A percentile compares a stretch with the other conserved stretches of the same genome.
These are phyloP conservation scores for Candida peoriensis DNA, from an alignment of 805 yeast species.

Conservation along the genomic window DNA sequence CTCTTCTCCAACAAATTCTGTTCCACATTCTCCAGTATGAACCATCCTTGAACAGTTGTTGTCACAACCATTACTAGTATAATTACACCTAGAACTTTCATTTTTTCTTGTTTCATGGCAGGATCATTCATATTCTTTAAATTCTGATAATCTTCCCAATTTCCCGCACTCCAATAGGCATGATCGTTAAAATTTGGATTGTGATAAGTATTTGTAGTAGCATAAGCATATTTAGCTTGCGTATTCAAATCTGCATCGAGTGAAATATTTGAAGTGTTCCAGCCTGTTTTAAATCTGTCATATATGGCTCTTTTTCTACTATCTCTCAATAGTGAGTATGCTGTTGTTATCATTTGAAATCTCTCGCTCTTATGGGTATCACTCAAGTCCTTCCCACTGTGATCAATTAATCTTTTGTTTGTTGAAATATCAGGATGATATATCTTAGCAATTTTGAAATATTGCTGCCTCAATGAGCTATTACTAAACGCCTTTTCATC, in stretches of 20 bases:
- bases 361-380: constrained; percentile 27
- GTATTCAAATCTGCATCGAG: constrained; percentile 24
- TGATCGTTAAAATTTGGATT: constrained; percentile 17
- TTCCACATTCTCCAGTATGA: constrained; percentile 33
- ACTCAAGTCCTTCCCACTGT: constrained; percentile 28
- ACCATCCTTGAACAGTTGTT: constrained; percentile 37
- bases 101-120: constrained; percentile 32
- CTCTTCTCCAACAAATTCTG: constrained; percentile 28
- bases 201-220: constrained; percentile 25
- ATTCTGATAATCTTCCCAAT: constrained; percentile 57
- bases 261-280: constrained; percentile 33
- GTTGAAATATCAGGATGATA: constrained; percentile 74
- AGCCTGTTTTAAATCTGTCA: constrained; percentile 42
- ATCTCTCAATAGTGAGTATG: constrained; percentile 52
- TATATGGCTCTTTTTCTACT: constrained; percentile 38
- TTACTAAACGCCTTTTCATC: constrained; percentile 30
- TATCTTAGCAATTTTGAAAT: constrained; percentile 58
- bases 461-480: constrained; percentile 40
- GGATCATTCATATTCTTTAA: constrained; percentile 26
- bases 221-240: constrained; percentile 2
- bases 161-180: constrained; percentile 54
- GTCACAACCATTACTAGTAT: constrained; percentile 32
- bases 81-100: constrained; percentile 39
- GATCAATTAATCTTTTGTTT: constrained; percentile 22
- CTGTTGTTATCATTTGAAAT: constrained; percentile 51